Conservation (phyloP, 371 early-diverging fungal genomes). For the Apophysomyces ossiformis region DNA sequence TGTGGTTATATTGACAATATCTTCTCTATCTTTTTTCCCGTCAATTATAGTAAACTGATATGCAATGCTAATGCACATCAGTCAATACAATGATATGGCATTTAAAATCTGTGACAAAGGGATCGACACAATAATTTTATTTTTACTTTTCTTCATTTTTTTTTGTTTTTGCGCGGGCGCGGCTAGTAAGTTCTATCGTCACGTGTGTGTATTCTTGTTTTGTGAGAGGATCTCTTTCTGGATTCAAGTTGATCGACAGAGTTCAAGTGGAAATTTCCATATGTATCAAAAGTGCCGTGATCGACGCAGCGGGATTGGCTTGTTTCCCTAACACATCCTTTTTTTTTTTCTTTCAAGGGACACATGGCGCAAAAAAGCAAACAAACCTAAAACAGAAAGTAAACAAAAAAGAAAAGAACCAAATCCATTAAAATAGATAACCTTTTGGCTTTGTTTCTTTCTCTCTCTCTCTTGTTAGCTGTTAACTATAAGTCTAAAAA, state of each 20-base stretch:
- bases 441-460: too few species aligned
- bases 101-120: not conserved
- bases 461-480: too few species aligned
- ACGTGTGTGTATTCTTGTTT: not conserved
- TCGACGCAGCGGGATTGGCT: slow-evolving; percentile 3
- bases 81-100: not conserved
- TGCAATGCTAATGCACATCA: not conserved
- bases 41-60: slow-evolving; percentile 7
- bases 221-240: not conserved
- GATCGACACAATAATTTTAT: not conserved
- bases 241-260: slow-evolving; percentile 5
- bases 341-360: not conserved
- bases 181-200: not conserved
- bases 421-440: not conserved
- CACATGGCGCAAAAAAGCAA: slow-evolving; percentile 3
- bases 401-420: not conserved
- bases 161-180: slow-evolving; percentile 9
- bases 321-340: not conserved
- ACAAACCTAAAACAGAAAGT: not conserved
- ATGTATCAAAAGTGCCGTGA: slow-evolving; percentile 1
- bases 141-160: not conserved
- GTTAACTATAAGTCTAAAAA: too few species aligned
- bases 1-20: slow-evolving; percentile 6
- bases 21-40: not conserved
- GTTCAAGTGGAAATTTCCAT: slow-evolving; percentile 5